phyloP scores from a whole-genome alignment of 2,329 filamentous ascomycete species.

The Fusarium piperis region DNA sequence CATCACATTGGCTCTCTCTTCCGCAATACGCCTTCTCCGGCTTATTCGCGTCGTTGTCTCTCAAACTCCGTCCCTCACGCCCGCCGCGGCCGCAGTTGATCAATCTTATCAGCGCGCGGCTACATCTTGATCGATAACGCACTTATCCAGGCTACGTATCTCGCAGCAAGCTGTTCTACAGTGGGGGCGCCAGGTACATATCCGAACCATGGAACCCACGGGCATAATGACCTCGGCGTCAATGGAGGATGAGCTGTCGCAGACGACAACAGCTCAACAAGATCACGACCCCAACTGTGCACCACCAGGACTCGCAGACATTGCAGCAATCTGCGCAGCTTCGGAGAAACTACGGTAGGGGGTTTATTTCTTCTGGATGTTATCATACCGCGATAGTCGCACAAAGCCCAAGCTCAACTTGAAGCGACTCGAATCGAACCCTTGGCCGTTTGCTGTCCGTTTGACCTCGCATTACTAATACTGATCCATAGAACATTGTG shows the following conservation, averaged over 20 bases:
- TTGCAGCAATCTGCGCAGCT: background rate
- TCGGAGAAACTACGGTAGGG: constrained; percentile 54
- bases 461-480: constrained; percentile 29
- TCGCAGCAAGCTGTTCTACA: background rate
- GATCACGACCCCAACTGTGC: constrained; percentile 60
- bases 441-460: background rate
- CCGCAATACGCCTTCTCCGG: background rate
- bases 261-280: constrained; percentile 60
- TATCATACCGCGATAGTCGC: background rate
- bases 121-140: background rate
- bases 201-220: background rate
- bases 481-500: constrained; percentile 20
- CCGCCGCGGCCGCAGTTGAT: background rate
- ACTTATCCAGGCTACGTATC: background rate
- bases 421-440: background rate
- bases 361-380: background rate
- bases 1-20: background rate
- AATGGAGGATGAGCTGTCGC: constrained; percentile 60
- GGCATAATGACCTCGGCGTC: constrained; percentile 15
- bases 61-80: background rate
- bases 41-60: background rate
- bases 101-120: constrained; percentile 3
- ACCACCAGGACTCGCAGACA: constrained; percentile 43
- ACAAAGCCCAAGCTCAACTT: background rate
- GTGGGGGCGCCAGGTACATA: background rate